Conservation (phyloP, 2,329 filamentous ascomycete genomes). For the Ophiognomonia clavigignenti-juglandacearum region DNA sequence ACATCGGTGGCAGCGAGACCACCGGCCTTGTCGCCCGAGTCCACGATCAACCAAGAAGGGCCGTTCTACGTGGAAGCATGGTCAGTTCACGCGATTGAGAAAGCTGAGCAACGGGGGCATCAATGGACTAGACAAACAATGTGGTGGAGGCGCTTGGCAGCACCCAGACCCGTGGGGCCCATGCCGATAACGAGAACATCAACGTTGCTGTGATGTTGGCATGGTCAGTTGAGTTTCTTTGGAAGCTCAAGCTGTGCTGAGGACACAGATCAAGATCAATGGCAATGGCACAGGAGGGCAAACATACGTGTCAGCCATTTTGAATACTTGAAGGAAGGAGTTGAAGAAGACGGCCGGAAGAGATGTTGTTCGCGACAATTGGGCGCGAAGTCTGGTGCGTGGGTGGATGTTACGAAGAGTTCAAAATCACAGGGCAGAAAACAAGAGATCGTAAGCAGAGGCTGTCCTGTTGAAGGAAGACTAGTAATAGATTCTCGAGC, state of each 20-base stretch:
- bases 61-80: constrained; percentile 56
- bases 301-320: constrained; percentile 25
- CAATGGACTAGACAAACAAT: constrained; percentile 60
- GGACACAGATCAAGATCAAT: background rate
- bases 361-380: constrained; percentile 8
- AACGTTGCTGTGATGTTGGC: constrained; percentile 60
- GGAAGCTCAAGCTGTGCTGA: background rate
- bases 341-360: constrained; percentile 7
- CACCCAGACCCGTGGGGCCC: constrained; percentile 94
- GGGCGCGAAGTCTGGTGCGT: constrained; percentile 1
- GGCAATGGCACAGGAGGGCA: background rate
- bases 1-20: constrained; percentile 94
- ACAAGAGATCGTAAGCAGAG: constrained; percentile 4
- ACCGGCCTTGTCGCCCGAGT: constrained; percentile 86
- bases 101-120: constrained; percentile 11
- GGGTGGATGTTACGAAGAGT: background rate
- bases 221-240: background rate
- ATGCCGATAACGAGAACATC: constrained; percentile 98
- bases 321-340: constrained; percentile 12
- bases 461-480: background rate
- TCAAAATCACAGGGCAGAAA: constrained; percentile 1
- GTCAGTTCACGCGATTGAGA: constrained; percentile 23
- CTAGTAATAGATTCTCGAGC: constrained; percentile 6
- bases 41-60: constrained; percentile 93
- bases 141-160: constrained; percentile 96